Conservation (phyloP, 2,329 filamentous ascomycete genomes). For the Pseudopithomyces maydicus region DNA sequence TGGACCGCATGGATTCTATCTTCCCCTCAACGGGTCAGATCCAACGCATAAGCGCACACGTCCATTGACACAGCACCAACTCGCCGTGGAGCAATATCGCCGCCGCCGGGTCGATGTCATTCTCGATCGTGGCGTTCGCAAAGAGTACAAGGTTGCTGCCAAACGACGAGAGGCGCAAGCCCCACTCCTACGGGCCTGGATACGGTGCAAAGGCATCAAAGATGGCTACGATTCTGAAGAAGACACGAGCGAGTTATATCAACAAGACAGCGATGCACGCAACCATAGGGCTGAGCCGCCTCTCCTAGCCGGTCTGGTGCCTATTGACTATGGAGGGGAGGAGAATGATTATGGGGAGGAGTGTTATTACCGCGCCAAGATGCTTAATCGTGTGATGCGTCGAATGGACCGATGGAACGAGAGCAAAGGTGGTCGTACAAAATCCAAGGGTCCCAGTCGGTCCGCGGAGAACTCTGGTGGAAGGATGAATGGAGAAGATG, state of each 20-base stretch:
- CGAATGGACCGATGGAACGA: slow-evolving; percentile 73
- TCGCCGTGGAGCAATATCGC: slow-evolving; percentile 79
- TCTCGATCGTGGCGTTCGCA: slow-evolving; percentile 73
- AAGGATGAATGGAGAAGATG: slow-evolving; percentile 34
- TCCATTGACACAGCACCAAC: slow-evolving; percentile 79
- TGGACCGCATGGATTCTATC: slow-evolving; percentile 57
- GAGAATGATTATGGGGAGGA: slow-evolving; percentile 80
- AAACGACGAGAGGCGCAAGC: slow-evolving; percentile 68
- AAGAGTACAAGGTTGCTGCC: slow-evolving; percentile 67
- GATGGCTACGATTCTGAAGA: slow-evolving; percentile 55
- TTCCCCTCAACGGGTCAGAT: slow-evolving; percentile 57
- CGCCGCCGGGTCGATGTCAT: slow-evolving; percentile 82
- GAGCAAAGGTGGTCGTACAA: slow-evolving; percentile 36
- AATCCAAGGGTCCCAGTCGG: slow-evolving; percentile 19
- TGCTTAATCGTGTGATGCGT: slow-evolving; percentile 66
- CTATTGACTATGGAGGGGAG: slow-evolving; percentile 60
- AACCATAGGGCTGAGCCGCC: slow-evolving; percentile 35
- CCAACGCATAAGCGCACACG: slow-evolving; percentile 62
- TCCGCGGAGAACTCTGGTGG: slow-evolving; percentile 16
- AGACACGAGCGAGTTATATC: slow-evolving; percentile 38
- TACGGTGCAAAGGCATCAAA: slow-evolving; percentile 60
- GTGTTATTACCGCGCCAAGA: slow-evolving; percentile 67
- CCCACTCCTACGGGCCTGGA: slow-evolving; percentile 68
- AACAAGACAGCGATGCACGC: slow-evolving; percentile 43
- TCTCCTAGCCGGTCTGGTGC: slow-evolving; percentile 62